Evolutionary conservation across 2,329 filamentous ascomycete species (phyloP).

Genomic region (Colletotrichum kahawae): DNA sequence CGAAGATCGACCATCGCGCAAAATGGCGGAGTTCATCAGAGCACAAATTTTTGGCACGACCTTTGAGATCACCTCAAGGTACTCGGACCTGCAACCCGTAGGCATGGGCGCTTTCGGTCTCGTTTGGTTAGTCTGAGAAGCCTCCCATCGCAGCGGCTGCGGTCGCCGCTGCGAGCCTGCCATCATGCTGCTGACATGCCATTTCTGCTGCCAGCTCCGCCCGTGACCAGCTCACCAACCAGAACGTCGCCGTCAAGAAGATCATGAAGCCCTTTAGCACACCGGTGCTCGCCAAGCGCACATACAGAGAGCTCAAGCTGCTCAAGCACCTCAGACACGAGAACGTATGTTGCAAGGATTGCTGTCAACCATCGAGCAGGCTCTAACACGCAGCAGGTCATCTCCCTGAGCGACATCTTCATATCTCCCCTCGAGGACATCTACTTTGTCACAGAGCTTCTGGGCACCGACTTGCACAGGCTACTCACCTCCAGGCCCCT

Average conservation of each 20-base stretch:
- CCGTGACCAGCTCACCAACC: constrained; percentile 94
- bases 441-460: constrained; percentile 97
- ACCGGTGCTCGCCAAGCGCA: constrained; percentile 96
- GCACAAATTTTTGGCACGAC: constrained; percentile 99
- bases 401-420: constrained; percentile 98
- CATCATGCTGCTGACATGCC: constrained; percentile 5
- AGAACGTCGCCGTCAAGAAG: constrained; percentile 99
- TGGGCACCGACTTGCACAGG: constrained; percentile 95
- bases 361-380: constrained; percentile 9
- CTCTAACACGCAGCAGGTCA: constrained; percentile 66
- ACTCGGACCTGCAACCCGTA: constrained; percentile 94
- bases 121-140: constrained; percentile 75
- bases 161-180: neutral
- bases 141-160: constrained; percentile 6
- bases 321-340: constrained; percentile 96
- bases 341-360: constrained; percentile 67
- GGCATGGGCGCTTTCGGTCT: constrained; percentile 99
- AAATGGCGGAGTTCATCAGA: constrained; percentile 98
- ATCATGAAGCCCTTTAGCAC: constrained; percentile 99
- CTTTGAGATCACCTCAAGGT: constrained; percentile 99
- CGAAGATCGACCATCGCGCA: constrained; percentile 40
- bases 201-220: constrained; percentile 70
- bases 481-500: constrained; percentile 93
- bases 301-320: constrained; percentile 96
- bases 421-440: constrained; percentile 99